Evolutionary conservation across 176 grass and related monocot genomes (phyloP).

Genomic region (Raddia guianensis): DNA sequence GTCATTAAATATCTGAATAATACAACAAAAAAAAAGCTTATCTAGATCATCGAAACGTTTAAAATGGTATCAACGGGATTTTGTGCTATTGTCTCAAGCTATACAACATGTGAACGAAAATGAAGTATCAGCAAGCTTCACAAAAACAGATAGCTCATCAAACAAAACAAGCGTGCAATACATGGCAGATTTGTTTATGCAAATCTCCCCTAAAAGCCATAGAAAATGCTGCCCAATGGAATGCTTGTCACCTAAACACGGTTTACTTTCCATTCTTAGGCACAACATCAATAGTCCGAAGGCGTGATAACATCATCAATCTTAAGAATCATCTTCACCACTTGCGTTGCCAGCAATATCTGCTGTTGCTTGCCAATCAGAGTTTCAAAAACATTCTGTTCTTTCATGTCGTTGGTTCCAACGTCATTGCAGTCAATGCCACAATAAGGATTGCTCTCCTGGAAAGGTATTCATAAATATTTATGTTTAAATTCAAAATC

Average conservation of each 20-base stretch:
- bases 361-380: conserved; percentile 92
- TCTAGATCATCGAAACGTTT: not conserved
- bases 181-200: not conserved
- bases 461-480: conserved; percentile 38
- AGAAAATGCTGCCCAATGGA: conserved; percentile 6
- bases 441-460: conserved; percentile 73
- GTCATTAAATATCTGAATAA: conserved; percentile 10
- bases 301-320: conserved; percentile 82
- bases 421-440: conserved; percentile 94
- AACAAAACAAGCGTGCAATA: conserved; percentile 17
- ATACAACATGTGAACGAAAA: conserved; percentile 3
- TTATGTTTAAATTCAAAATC: not conserved
- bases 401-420: conserved; percentile 77
- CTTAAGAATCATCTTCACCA: conserved; percentile 96
- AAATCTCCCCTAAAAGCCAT: not conserved
- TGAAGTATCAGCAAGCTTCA: not conserved
- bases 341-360: conserved; percentile 77
- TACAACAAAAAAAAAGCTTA: not conserved
- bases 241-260: not conserved
- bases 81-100: conserved; percentile 22
- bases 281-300: conserved; percentile 57
- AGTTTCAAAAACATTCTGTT: conserved; percentile 83
- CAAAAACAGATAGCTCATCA: conserved; percentile 16
- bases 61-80: not conserved
- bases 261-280: conserved; percentile 14